Evolutionary conservation across 495 filamentous ascomycete species (phyloP).

Genomic region (Cryomyces antarcticus): DNA sequence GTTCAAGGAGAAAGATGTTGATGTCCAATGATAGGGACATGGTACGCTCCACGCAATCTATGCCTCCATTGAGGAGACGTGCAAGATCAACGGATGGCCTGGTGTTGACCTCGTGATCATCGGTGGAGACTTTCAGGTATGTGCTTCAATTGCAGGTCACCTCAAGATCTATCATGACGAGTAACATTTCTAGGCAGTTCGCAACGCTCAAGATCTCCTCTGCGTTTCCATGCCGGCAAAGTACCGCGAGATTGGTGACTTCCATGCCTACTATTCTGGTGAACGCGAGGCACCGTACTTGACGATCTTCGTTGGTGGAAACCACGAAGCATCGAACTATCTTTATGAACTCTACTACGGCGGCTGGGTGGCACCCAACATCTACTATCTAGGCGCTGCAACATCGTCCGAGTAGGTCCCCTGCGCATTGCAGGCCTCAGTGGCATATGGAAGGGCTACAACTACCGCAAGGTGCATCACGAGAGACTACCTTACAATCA

Average conservation of each 20-base stretch:
- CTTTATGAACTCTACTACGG: constrained; percentile 86
- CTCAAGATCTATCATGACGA: background rate
- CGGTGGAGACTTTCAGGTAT: constrained; percentile 74
- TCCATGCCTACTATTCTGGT: constrained; percentile 82
- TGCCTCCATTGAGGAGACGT: constrained; percentile 41
- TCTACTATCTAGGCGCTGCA: constrained; percentile 87
- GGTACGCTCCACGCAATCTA: constrained; percentile 84
- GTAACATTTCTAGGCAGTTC: constrained; percentile 40
- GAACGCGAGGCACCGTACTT: constrained; percentile 55
- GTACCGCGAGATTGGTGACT: constrained; percentile 70
- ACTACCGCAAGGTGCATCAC: constrained; percentile 61
- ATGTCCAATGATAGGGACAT: constrained; percentile 42
- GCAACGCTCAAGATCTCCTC: constrained; percentile 70
- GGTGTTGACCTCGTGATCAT: constrained; percentile 70
- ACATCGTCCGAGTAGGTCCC: constrained; percentile 60
- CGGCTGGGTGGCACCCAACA: constrained; percentile 90
- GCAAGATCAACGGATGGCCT: constrained; percentile 47
- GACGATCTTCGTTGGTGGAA: constrained; percentile 83
- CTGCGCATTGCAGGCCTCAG: constrained; percentile 78
- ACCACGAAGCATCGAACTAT: constrained; percentile 80
- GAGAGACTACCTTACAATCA: constrained; percentile 72
- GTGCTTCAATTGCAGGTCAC: background rate
- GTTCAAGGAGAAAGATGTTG: constrained; percentile 7
- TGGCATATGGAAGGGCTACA: constrained; percentile 78
- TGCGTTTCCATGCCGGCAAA: constrained; percentile 73